A percentile compares a stretch with the other conserved stretches of the same genome.
Conservation (phyloP, 371 early-diverging fungal species). For the Apophysomyces variabilis region DNA sequence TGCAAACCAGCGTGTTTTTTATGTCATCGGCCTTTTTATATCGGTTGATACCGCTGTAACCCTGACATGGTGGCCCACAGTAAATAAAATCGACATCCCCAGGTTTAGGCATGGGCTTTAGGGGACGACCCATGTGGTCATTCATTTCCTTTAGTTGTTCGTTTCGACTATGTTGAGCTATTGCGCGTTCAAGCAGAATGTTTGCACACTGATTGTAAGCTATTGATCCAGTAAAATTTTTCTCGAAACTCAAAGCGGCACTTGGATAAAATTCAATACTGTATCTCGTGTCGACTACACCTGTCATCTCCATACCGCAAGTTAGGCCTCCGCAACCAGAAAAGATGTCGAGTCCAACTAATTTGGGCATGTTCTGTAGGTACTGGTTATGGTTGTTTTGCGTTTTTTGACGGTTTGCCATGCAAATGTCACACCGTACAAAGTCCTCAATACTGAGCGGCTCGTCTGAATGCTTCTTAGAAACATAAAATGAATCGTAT, state of each 20-base stretch:
- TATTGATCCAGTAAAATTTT: slow-evolving; percentile 59
- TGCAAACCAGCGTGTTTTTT: slow-evolving; percentile 65
- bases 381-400: slow-evolving; percentile 4
- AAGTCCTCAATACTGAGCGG: slow-evolving; percentile 14
- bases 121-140: slow-evolving; percentile 37
- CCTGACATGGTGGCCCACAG: slow-evolving; percentile 75
- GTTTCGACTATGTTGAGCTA: slow-evolving; percentile 37
- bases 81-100: slow-evolving; percentile 68
- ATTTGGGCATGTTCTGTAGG: slow-evolving; percentile 17
- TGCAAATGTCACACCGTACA: slow-evolving; percentile 34
- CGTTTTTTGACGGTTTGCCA: slow-evolving; percentile 19
- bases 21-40: slow-evolving; percentile 60
- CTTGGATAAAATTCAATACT: slow-evolving; percentile 59
- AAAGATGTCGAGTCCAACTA: slow-evolving; percentile 64
- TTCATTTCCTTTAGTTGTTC: slow-evolving; percentile 23
- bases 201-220: slow-evolving; percentile 66
- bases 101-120: slow-evolving; percentile 57
- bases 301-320: slow-evolving; percentile 59
- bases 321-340: slow-evolving; percentile 71
- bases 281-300: slow-evolving; percentile 56
- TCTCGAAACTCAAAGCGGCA: slow-evolving; percentile 60
- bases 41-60: slow-evolving; percentile 64
- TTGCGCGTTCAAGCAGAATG: slow-evolving; percentile 56
- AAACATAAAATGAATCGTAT: slow-evolving; percentile 46
- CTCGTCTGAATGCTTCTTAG: slow-evolving; percentile 17